Evolutionary conservation across 768 basidiomycete genomes (phyloP), one percentile per base, ranked within the genome.

Genomic region (Guyanaporus albipodus): DNA sequence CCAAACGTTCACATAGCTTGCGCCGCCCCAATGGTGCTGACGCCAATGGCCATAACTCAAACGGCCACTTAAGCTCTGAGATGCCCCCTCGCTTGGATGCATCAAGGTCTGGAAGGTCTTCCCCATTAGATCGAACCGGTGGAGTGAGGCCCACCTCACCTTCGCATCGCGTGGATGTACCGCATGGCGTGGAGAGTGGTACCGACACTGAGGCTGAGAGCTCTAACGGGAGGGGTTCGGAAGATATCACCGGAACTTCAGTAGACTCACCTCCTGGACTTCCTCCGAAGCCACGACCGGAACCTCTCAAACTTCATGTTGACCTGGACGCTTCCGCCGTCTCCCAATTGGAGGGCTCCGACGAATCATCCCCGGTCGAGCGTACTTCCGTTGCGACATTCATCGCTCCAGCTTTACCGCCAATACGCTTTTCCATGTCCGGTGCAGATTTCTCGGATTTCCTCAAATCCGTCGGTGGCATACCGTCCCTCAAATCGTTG

Each of bases 401-500:
- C 62, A 88, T 91, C 39, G 87, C 89, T 0, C 91, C 92, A 31
- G 87, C 90, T 4, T 72, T 93, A 23, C 91, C 91, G 3, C 90
- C 90, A 0, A 92, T 95, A 58, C 82, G 89, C n/a, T 86, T 95
- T 64, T 94, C 92, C 14, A 76, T 95, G 70, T 86, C 81, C 48
- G 78, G 82, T 37, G 72, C 80, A 0, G 92, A 95, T 62, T 93
- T 97, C 59, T 80, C 83, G 0, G 85, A 87, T 48, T 66, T 88
- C 15, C 74, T 88, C 41, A 79, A 67, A 55, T 77, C 79, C 26
- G 78, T 82, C 6, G 78, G 76, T 29, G 77, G 76, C 17, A 60
- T 72, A 21, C 71, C 73, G 9, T 67, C 77, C 9, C 60, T 76
- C 46, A 72, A 74, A 55, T 70, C 73, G 15, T 58, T 79, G 38